These are phyloP conservation scores for Aspergillus viridinutans DNA, from an alignment of 2,329 filamentous ascomycete genomes.

Conservation along the genomic window DNA sequence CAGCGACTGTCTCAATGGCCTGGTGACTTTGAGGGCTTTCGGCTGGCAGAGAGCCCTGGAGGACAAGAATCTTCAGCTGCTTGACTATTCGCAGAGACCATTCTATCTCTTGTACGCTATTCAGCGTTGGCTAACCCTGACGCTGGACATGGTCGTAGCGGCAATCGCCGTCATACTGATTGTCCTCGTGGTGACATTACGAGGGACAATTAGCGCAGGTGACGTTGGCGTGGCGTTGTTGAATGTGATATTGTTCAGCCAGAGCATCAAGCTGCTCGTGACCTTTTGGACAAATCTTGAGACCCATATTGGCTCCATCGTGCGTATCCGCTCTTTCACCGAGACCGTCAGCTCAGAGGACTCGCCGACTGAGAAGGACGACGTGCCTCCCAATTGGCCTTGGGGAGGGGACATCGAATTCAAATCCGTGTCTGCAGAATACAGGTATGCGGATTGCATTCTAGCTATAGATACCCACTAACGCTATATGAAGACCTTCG, in stretches of 20 bases:
- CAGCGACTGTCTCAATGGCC: slow-evolving; percentile 52
- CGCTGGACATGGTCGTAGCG: slow-evolving; percentile 49
- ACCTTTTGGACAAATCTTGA: slow-evolving; percentile 56
- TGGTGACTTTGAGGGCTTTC: slow-evolving; percentile 55
- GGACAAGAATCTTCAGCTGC: slow-evolving; percentile 43
- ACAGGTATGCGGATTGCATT: slow-evolving; percentile 29
- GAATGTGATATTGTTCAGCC: slow-evolving; percentile 52
- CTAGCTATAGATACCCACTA: slow-evolving; percentile 2
- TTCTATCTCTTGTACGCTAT: slow-evolving; percentile 56
- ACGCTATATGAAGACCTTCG: slow-evolving; percentile 14
- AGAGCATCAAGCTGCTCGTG: slow-evolving; percentile 49
- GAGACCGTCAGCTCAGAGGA: slow-evolving; percentile 44
- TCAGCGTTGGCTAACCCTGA: slow-evolving; percentile 55
- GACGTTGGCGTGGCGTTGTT: slow-evolving; percentile 52
- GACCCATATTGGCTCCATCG: slow-evolving; percentile 55
- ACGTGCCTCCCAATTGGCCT: slow-evolving; percentile 42
- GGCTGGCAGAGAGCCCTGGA: slow-evolving; percentile 48
- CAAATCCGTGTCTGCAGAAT: slow-evolving; percentile 42
- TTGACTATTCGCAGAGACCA: slow-evolving; percentile 54
- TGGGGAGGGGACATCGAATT: slow-evolving; percentile 41
- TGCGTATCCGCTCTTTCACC: slow-evolving; percentile 52
- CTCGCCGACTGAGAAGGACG: slow-evolving; percentile 35
- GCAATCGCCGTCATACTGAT: slow-evolving; percentile 48
- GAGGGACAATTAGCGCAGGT: slow-evolving; percentile 44
- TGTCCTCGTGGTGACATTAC: slow-evolving; percentile 44